These are phyloP conservation scores for Kwoniella mangroviensis DNA, from an alignment of 768 basidiomycete genomes.

Conservation along the genomic window DNA sequence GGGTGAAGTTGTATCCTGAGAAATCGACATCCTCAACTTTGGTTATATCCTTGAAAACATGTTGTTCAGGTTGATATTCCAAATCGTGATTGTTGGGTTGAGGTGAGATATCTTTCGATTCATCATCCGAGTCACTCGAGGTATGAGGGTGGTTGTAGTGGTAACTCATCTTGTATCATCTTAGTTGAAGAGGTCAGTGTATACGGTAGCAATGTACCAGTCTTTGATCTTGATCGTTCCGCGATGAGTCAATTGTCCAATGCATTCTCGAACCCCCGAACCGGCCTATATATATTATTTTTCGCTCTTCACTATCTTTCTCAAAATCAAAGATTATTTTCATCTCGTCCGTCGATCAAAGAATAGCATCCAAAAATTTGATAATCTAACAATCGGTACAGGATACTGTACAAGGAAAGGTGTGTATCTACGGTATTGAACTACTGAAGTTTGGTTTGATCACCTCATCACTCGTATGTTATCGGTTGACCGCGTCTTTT, in stretches of 20 bases:
- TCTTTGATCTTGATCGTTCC: no score
- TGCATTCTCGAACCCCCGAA: no score
- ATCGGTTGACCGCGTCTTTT: neutral
- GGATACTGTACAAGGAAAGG: no score
- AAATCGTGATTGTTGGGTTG: neutral
- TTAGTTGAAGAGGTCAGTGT: neutral
- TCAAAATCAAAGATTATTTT: no score
- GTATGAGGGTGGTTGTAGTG: neutral
- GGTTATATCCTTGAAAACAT: slow-evolving; percentile 1
- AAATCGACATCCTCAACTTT: slow-evolving; percentile 36
- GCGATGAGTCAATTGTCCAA: no score
- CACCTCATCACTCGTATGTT: neutral
- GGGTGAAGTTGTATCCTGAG: slow-evolving; percentile 29
- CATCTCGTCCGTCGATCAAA: no score
- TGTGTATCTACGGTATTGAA: no score
- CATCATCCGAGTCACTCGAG: neutral
- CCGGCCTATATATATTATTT: no score
- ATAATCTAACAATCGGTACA: no score
- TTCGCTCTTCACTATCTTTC: no score
- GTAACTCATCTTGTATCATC: slow-evolving; percentile 10
- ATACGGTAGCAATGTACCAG: neutral
- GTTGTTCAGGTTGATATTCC: neutral
- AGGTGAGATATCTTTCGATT: neutral
- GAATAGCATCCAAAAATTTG: no score
- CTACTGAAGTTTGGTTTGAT: neutral